A percentile compares a stretch with the other conserved stretches of the same genome.
Conservation (phyloP, 163 green algal genomes). For the Scenedesmus sp. region DNA sequence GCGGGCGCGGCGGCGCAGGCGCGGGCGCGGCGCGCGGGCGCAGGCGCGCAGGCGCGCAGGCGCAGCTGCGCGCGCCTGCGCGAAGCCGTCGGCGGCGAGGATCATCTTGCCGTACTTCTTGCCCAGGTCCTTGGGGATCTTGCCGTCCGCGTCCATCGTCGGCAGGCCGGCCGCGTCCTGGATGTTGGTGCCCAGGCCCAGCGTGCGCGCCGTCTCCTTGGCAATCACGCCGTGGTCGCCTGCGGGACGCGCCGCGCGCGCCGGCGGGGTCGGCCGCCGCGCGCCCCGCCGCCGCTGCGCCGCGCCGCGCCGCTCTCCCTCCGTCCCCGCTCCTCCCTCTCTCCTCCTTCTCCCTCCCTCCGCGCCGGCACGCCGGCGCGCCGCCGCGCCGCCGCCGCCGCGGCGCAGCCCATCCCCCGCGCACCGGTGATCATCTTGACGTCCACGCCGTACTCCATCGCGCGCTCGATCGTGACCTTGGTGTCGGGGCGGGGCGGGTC, state of each 20-base stretch:
- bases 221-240: constrained; percentile 80
- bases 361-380: no score
- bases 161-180: constrained; percentile 73
- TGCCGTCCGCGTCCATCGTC: constrained; percentile 68
- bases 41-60: no score
- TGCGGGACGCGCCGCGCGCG: no score
- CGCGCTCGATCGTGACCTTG: constrained; percentile 80
- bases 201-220: constrained; percentile 74
- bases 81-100: constrained; percentile 88
- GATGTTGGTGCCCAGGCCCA: constrained; percentile 90
- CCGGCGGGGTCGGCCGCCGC: no score
- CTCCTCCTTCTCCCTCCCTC: background rate
- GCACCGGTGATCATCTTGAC: constrained; percentile 84
- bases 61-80: constrained; percentile 69
- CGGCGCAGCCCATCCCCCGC: background rate
- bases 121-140: constrained; percentile 76
- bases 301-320: no score
- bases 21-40: no score
- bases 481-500: constrained; percentile 89
- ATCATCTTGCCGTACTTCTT: constrained; percentile 80
- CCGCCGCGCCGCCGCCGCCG: no score
- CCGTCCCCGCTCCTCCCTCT: background rate
- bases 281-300: no score
- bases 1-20: no score
- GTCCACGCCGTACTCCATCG: constrained; percentile 82